phyloP scores from a whole-genome alignment of 108 stramenopile genomes.

The Nitzschia putrida region DNA sequence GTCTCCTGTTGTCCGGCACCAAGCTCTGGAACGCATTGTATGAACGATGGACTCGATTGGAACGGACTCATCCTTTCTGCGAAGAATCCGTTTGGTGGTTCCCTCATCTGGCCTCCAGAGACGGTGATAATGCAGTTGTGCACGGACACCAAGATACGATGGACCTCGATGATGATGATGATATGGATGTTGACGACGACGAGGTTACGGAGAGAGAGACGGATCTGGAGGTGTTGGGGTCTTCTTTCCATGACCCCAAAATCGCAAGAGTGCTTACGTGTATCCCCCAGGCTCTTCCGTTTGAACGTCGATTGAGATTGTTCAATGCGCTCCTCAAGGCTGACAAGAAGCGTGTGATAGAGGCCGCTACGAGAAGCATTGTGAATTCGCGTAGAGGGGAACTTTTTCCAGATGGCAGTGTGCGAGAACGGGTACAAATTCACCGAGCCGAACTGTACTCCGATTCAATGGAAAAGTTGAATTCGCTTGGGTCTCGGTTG shows the following conservation, averaged over 20 bases:
- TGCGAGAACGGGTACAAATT: conserved; percentile 67
- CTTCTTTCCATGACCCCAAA: conserved; percentile 76
- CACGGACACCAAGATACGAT: conserved; percentile 34
- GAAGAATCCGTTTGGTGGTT: conserved; percentile 81
- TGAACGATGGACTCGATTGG: conserved; percentile 83
- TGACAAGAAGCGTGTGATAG: conserved; percentile 66
- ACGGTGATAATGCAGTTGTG: conserved; percentile 50
- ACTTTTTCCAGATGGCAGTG: conserved; percentile 32
- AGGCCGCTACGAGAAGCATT: conserved; percentile 12
- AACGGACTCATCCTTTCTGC: conserved; percentile 59
- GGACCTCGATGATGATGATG: conserved; percentile 15
- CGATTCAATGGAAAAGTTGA: conserved; percentile 78
- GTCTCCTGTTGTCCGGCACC: conserved; percentile 73
- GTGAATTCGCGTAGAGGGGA: background rate
- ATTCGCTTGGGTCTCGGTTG: conserved; percentile 57
- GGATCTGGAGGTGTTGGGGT: conserved; percentile 61
- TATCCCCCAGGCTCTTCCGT: conserved; percentile 85
- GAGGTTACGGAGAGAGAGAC: conserved; percentile 17
- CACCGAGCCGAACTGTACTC: conserved; percentile 70
- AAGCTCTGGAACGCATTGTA: conserved; percentile 85
- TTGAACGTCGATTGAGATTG: conserved; percentile 75
- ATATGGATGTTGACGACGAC: conserved; percentile 28
- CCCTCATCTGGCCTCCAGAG: conserved; percentile 53
- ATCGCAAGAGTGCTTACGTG: conserved; percentile 80
- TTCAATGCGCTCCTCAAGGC: conserved; percentile 72